Evolutionary conservation across 495 filamentous ascomycete genomes (phyloP).

Genomic region (Neurospora tetraspora): DNA sequence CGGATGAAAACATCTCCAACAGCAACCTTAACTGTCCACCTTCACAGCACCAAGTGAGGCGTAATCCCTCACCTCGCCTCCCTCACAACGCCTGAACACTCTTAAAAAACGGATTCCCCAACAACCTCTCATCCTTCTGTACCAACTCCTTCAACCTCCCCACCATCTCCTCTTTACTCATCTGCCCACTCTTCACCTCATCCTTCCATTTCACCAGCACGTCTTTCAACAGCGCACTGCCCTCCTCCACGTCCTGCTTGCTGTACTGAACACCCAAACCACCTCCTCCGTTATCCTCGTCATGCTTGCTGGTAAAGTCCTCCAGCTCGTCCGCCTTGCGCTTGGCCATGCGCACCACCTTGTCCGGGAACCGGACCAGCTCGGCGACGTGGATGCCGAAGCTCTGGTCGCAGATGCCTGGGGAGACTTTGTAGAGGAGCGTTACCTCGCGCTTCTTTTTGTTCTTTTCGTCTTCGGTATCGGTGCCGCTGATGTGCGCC

Average conservation of each 20-base stretch:
- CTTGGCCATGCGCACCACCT: slow-evolving; percentile 97
- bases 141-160: slow-evolving; percentile 71
- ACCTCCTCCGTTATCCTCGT: slow-evolving; percentile 38
- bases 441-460: slow-evolving; percentile 63
- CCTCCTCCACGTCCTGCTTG: slow-evolving; percentile 83
- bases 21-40: not conserved
- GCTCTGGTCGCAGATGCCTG: slow-evolving; percentile 90
- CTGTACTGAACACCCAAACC: slow-evolving; percentile 45
- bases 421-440: slow-evolving; percentile 89
- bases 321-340: slow-evolving; percentile 96
- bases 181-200: slow-evolving; percentile 48
- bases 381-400: slow-evolving; percentile 99
- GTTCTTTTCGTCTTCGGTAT: slow-evolving; percentile 14
- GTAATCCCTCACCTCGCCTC: not conserved
- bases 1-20: not conserved
- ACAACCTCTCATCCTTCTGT: slow-evolving; percentile 54
- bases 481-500: slow-evolving; percentile 71
- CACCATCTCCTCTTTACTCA: slow-evolving; percentile 73
- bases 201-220: slow-evolving; percentile 83
- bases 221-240: slow-evolving; percentile 77
- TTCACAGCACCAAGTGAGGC: not conserved
- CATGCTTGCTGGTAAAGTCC: slow-evolving; percentile 77
- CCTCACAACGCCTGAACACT: slow-evolving; percentile 67
- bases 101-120: slow-evolving; percentile 81
- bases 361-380: slow-evolving; percentile 92